phyloP scores from a whole-genome alignment of 2,329 filamentous ascomycete species.

The Hymenoscyphus fructigenus region DNA sequence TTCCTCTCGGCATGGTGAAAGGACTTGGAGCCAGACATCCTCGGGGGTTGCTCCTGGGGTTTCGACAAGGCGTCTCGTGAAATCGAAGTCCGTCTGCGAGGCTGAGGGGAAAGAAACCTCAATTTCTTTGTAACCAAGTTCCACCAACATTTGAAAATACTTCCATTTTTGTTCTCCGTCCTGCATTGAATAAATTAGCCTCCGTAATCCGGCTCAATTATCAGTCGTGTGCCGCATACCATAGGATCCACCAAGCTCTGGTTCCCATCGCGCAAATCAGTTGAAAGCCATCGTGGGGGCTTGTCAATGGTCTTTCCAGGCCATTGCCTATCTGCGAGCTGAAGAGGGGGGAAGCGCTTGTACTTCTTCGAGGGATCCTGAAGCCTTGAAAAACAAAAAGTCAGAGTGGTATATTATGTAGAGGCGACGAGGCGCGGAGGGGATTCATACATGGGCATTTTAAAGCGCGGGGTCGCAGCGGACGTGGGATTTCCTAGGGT shows the following conservation, averaged over 20 bases:
- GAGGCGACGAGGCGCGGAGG: background rate
- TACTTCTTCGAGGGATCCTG: slow-evolving; percentile 76
- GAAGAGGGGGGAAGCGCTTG: slow-evolving; percentile 62
- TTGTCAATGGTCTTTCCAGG: slow-evolving; percentile 63
- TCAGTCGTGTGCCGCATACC: slow-evolving; percentile 51
- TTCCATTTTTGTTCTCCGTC: slow-evolving; percentile 92
- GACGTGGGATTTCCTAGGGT: background rate
- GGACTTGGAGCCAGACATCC: slow-evolving; percentile 88
- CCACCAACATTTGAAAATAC: slow-evolving; percentile 92
- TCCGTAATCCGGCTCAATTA: background rate
- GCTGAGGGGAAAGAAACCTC: slow-evolving; percentile 95
- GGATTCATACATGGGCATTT: slow-evolving; percentile 17
- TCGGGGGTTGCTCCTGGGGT: slow-evolving; percentile 81
- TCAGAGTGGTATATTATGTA: background rate
- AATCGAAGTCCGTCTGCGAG: slow-evolving; percentile 94
- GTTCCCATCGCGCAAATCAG: slow-evolving; percentile 88
- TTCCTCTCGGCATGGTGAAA: slow-evolving; percentile 88
- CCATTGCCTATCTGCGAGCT: slow-evolving; percentile 60
- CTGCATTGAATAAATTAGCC: slow-evolving; percentile 43
- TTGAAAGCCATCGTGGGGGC: slow-evolving; percentile 86
- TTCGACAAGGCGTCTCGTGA: slow-evolving; percentile 81
- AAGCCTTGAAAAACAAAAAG: slow-evolving; percentile 51
- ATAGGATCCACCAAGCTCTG: slow-evolving; percentile 92
- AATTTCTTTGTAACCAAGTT: slow-evolving; percentile 96
- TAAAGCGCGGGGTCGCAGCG: background rate